These are phyloP conservation scores for Sophora flavescens DNA, from an alignment of 306 rosid genomes.

Conservation along the genomic window DNA sequence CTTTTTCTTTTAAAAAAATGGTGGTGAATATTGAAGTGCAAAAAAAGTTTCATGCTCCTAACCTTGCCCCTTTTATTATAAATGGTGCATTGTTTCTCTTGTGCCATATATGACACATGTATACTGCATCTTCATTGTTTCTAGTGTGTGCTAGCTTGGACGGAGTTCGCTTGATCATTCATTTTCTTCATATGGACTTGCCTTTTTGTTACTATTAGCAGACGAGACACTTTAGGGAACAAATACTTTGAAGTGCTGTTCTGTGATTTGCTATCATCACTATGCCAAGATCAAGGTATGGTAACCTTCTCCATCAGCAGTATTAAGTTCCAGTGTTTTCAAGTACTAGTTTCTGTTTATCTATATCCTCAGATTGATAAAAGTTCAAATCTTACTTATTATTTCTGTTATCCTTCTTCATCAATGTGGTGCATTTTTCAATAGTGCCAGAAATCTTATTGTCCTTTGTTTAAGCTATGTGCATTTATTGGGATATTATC, in stretches of 20 bases:
- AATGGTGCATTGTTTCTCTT: slow-evolving; percentile 7
- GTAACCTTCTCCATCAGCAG: slow-evolving; percentile 7
- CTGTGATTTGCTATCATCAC: slow-evolving; percentile 43
- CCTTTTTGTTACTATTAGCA: slow-evolving; percentile 51
- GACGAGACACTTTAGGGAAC: slow-evolving; percentile 50
- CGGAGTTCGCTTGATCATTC: slow-evolving; percentile 28
- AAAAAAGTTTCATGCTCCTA: slow-evolving; percentile 2
- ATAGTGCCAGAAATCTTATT: no score
- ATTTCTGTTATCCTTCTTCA: slow-evolving; percentile 8
- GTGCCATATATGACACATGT: slow-evolving; percentile 19
- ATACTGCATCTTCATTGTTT: slow-evolving; percentile 29
- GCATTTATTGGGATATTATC: no score
- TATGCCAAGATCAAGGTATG: slow-evolving; percentile 94
- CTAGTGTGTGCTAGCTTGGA: neutral
- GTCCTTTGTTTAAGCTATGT: no score
- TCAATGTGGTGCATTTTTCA: no score
- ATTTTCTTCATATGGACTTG: slow-evolving; percentile 20
- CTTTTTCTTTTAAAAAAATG: slow-evolving; percentile 10
- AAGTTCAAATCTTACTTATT: neutral
- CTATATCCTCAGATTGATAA: neutral
- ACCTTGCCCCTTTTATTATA: slow-evolving; percentile 14
- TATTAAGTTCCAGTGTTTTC: neutral
- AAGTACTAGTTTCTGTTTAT: neutral
- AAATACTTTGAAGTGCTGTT: slow-evolving; percentile 40
- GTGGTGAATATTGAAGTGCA: neutral